Percentiles rank a stretch among this genome's conserved stretches.
Conservation (phyloP, 371 early-diverging fungal species). For the Mortierella sp. region DNA sequence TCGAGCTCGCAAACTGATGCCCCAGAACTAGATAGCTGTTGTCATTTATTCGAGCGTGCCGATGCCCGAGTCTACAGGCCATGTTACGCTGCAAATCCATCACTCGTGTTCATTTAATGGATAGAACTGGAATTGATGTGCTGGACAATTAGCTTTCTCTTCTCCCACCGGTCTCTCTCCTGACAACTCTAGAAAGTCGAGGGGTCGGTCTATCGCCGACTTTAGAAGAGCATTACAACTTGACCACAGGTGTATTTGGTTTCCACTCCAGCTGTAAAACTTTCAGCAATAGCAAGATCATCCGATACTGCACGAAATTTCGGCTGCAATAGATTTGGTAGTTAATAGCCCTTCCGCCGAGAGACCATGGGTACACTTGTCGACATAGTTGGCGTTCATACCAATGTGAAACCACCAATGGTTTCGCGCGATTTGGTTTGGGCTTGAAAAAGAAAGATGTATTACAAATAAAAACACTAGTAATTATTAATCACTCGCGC, state of each 20-base stretch:
- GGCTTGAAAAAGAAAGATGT: no score
- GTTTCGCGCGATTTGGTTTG: no score
- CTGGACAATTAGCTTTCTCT: not conserved
- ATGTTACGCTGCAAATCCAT: not conserved
- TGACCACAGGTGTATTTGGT: not conserved
- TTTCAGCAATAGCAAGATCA: not conserved
- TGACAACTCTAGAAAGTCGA: constrained; percentile 35
- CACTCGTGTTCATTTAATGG: constrained; percentile 27
- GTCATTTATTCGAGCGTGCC: constrained; percentile 26
- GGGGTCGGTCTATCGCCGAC: constrained; percentile 24
- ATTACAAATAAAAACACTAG: no score
- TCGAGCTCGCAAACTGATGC: constrained; percentile 31
- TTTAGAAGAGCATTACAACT: not conserved
- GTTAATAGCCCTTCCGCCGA: no score
- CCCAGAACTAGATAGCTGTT: constrained; percentile 35
- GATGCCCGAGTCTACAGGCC: not conserved
- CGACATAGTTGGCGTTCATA: no score
- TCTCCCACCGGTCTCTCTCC: constrained; percentile 3
- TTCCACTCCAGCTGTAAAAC: constrained; percentile 1
- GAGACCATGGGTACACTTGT: no score
- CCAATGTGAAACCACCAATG: no score
- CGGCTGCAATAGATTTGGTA: no score
- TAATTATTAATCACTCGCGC: no score
- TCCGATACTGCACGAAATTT: no score
- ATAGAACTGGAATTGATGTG: not conserved